Evolutionary conservation across 345 rosid species (phyloP).

Genomic region (Syzygium oleosum): DNA sequence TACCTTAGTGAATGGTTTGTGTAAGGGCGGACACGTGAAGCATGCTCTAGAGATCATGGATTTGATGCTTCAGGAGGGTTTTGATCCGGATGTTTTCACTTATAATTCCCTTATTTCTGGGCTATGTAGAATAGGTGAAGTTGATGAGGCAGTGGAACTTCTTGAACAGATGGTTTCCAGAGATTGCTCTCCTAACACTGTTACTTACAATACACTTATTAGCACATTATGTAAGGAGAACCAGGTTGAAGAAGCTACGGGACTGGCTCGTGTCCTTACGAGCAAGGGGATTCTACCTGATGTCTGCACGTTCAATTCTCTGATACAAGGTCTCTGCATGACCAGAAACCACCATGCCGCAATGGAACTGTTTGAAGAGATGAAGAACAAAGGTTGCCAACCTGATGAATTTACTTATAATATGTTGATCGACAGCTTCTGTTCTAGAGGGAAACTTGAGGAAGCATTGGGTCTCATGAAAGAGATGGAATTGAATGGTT

Average conservation of each 20-base stretch:
- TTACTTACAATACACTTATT: conserved; percentile 86
- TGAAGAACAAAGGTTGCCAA: conserved; percentile 72
- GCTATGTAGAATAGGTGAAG: conserved; percentile 70
- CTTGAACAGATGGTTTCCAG: conserved; percentile 69
- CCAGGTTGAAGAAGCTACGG: conserved; percentile 66
- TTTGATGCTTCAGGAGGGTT: conserved; percentile 80
- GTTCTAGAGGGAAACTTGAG: conserved; percentile 50
- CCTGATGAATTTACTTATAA: conserved; percentile 85
- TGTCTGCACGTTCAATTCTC: conserved; percentile 66
- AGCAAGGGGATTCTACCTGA: conserved; percentile 73
- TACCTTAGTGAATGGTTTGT: conserved; percentile 75
- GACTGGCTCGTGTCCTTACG: conserved; percentile 56
- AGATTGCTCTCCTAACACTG: conserved; percentile 80
- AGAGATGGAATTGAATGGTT: conserved; percentile 76
- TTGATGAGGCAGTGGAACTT: conserved; percentile 72
- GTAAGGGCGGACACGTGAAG: conserved; percentile 67
- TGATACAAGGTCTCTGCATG: conserved; percentile 75
- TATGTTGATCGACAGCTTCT: conserved; percentile 75
- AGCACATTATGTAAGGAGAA: conserved; percentile 77
- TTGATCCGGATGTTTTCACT: conserved; percentile 73
- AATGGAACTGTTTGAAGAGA: conserved; percentile 66
- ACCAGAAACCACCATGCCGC: conserved; percentile 44
- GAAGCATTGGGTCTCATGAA: conserved; percentile 63
- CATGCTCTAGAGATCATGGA: conserved; percentile 81
- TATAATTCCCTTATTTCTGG: conserved; percentile 81